These are phyloP conservation scores for Cephalotrichum gorgonifer DNA, from an alignment of 2,329 filamentous ascomycete genomes.

Conservation along the genomic window DNA sequence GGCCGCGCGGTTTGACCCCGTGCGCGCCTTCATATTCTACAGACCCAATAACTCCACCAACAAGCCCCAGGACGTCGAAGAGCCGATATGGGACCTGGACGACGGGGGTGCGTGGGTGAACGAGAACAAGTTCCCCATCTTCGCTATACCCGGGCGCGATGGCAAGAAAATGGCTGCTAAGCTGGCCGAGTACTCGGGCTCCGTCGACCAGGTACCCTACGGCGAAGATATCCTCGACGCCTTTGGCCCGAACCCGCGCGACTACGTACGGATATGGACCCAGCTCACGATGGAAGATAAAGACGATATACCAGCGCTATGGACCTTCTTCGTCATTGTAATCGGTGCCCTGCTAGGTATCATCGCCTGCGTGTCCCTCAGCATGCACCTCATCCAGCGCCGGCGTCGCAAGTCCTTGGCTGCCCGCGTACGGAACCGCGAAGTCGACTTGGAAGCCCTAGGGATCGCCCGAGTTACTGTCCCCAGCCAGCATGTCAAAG, in stretches of 20 bases:
- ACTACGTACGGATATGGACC: conserved; percentile 52
- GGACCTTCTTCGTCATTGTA: conserved; percentile 68
- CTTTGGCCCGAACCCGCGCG: conserved; percentile 43
- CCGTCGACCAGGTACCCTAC: conserved; percentile 51
- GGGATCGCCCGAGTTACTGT: conserved; percentile 77
- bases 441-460: conserved; percentile 77
- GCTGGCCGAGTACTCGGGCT: conserved; percentile 68
- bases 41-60: conserved; percentile 42
- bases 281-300: conserved; percentile 36
- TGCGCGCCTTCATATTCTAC: conserved; percentile 56
- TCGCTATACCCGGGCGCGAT: conserved; percentile 61
- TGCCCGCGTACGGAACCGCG: conserved; percentile 61
- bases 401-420: conserved; percentile 58
- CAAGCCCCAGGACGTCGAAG: conserved; percentile 55
- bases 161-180: conserved; percentile 62
- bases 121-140: conserved; percentile 67
- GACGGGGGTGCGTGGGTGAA: conserved; percentile 63
- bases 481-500: conserved; percentile 54
- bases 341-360: conserved; percentile 61
- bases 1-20: conserved; percentile 44
- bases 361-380: conserved; percentile 54
- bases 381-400: conserved; percentile 70
- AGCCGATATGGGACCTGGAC: conserved; percentile 58
- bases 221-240: conserved; percentile 43
- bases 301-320: conserved; percentile 57